Evolutionary conservation across 441 rosid species (phyloP).

Genomic region (Corymbia citriodora): DNA sequence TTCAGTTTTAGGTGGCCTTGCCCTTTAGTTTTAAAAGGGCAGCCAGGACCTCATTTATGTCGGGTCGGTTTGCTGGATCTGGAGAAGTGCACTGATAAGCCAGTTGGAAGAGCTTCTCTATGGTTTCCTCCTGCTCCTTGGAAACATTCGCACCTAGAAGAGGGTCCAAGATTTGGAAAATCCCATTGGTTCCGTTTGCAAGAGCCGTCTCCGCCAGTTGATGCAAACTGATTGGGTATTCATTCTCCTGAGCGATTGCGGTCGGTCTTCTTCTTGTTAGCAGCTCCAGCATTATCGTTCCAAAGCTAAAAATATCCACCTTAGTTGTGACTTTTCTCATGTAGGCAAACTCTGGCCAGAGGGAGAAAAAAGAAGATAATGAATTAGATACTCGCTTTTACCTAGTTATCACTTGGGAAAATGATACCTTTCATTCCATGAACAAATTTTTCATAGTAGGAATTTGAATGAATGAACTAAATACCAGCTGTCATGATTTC

Average conservation of each 20-base stretch:
- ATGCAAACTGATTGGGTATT: conserved; percentile 38
- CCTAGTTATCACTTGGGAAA: background rate
- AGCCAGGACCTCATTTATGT: conserved; percentile 52
- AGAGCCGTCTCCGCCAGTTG: conserved; percentile 49
- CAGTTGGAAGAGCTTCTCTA: conserved; percentile 42
- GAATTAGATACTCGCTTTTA: background rate
- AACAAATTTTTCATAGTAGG: background rate
- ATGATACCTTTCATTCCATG: background rate
- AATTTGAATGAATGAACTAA: background rate
- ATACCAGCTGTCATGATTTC: background rate
- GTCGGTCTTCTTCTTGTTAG: conserved; percentile 72
- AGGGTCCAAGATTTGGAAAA: conserved; percentile 55
- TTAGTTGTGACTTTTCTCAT: conserved; percentile 72
- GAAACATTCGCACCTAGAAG: conserved; percentile 12
- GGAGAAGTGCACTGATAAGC: conserved; percentile 53
- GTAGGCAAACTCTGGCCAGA: conserved; percentile 65
- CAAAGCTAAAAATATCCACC: conserved; percentile 86
- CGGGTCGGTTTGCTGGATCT: conserved; percentile 60
- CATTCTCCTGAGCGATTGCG: conserved; percentile 40
- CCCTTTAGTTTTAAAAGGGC: conserved; percentile 34
- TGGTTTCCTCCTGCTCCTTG: conserved; percentile 24
- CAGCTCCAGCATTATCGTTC: conserved; percentile 64
- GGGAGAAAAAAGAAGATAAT: background rate
- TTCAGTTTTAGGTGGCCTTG: background rate
- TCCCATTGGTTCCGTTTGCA: conserved; percentile 27